phyloP scores from a whole-genome alignment of 345 rosid genomes.

The Murraya koenigii region DNA sequence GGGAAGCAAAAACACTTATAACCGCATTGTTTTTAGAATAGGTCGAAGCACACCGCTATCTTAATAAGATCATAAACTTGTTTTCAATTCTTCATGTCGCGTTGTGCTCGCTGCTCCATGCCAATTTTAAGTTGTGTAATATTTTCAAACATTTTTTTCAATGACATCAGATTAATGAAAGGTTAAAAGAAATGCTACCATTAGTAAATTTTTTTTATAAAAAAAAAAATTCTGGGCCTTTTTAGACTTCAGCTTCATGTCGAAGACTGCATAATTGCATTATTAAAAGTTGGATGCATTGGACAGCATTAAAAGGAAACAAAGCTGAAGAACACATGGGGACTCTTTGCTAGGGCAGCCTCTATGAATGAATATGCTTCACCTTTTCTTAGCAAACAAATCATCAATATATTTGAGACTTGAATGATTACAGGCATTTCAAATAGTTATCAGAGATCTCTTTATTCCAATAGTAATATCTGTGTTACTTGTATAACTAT shows the following conservation, averaged over 20 bases:
- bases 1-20: too few relatives aligned
- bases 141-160: neutral
- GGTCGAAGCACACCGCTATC: neutral
- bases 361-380: constrained; percentile 12
- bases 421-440: neutral
- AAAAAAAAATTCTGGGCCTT: neutral
- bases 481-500: neutral
- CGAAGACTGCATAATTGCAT: neutral
- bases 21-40: too few relatives aligned
- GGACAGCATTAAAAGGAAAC: neutral
- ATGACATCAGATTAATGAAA: neutral
- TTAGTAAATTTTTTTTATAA: neutral
- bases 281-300: constrained; percentile 3
- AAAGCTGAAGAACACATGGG: constrained; percentile 8
- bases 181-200: neutral
- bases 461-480: neutral
- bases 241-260: neutral
- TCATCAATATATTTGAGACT: neutral
- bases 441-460: neutral
- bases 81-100: neutral
- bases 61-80: neutral
- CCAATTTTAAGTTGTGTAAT: too few relatives aligned
- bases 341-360: neutral
- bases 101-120: neutral
- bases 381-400: constrained; percentile 4